Conservation (phyloP, 2,329 filamentous ascomycete species). For the Teratosphaeria pseudoeucalypti region DNA sequence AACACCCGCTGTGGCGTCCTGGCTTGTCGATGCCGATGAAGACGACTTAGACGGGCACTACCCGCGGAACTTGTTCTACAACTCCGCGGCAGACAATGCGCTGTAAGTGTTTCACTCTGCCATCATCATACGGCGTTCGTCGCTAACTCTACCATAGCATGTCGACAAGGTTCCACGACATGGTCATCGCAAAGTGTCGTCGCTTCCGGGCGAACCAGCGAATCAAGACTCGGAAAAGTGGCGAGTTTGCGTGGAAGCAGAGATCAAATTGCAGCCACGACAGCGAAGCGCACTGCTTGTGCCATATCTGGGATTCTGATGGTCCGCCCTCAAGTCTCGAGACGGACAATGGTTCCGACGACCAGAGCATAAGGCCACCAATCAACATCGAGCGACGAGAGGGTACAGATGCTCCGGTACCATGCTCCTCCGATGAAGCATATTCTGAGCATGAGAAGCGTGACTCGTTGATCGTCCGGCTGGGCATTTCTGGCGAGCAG, state of each 20-base stretch:
- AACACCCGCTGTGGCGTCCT: neutral
- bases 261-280: neutral
- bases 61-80: neutral
- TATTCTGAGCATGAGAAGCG: neutral
- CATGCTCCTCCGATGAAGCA: too few relatives aligned
- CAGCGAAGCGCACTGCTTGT: neutral
- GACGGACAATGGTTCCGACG: neutral
- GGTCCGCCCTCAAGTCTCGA: neutral
- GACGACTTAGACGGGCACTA: neutral
- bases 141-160: neutral
- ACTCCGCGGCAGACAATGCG: neutral
- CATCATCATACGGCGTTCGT: neutral
- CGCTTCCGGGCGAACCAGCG: neutral
- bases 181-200: neutral
- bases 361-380: neutral
- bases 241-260: too few relatives aligned
- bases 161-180: neutral
- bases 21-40: neutral
- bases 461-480: neutral
- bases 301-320: neutral
- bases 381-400: too few relatives aligned
- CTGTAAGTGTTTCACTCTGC: neutral
- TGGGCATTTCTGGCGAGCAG: neutral
- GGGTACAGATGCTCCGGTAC: too few relatives aligned
- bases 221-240: neutral